Evolutionary conservation across 2,329 filamentous ascomycete genomes (phyloP).

Genomic region (Neopestalotiopsis clavispora): DNA sequence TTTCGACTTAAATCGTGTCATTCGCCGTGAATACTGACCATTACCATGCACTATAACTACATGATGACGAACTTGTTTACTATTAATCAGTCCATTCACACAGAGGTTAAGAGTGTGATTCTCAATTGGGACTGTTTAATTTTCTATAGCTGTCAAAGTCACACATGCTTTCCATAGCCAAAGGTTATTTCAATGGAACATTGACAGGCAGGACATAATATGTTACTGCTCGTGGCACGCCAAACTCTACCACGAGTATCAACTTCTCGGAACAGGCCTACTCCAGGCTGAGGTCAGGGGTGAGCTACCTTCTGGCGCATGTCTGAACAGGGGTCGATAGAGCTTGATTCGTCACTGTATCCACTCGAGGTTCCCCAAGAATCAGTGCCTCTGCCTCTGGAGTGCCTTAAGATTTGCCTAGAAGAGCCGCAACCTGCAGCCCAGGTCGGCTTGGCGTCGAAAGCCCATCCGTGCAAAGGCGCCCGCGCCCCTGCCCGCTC

Average conservation of each 20-base stretch:
- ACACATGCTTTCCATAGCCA: neutral
- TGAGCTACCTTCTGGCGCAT: slow-evolving; percentile 4
- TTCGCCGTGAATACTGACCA: no score
- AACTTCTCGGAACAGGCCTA: neutral
- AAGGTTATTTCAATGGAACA: neutral
- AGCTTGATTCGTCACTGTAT: slow-evolving; percentile 13
- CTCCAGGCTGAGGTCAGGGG: slow-evolving; percentile 7
- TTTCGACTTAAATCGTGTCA: no score
- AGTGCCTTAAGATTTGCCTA: slow-evolving; percentile 8
- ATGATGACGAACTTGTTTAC: no score
- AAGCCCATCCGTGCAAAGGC: neutral
- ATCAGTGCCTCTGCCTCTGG: neutral
- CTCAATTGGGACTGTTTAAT: neutral
- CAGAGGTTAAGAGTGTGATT: no score
- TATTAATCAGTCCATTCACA: no score
- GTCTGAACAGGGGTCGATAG: neutral
- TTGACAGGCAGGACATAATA: neutral
- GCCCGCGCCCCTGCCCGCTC: neutral
- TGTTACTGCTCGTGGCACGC: neutral
- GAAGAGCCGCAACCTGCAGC: slow-evolving; percentile 8
- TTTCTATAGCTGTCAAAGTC: neutral
- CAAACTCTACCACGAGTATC: neutral
- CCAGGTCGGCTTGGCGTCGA: slow-evolving; percentile 8
- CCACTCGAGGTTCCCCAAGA: slow-evolving; percentile 9
- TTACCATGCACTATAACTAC: no score